Conservation (phyloP, 306 rosid genomes). For the Vigna mungo region DNA sequence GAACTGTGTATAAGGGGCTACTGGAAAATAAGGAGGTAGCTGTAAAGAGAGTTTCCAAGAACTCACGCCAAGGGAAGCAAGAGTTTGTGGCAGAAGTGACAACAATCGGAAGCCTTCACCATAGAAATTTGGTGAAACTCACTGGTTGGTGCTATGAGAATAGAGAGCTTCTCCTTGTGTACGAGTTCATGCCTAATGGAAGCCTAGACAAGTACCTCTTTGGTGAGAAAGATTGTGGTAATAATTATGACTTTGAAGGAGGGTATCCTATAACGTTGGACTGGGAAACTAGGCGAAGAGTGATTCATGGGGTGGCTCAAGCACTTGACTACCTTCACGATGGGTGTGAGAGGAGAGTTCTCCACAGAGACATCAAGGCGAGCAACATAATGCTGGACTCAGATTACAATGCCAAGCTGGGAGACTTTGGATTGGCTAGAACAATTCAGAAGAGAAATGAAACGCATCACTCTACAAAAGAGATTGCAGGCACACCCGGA, state of each 20-base stretch:
- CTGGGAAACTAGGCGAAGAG: conserved; percentile 62
- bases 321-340: conserved; percentile 81
- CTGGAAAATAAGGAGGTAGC: conserved; percentile 65
- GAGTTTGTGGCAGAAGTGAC: conserved; percentile 87
- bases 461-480: conserved; percentile 76
- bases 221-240: background rate
- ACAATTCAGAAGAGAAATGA: conserved; percentile 58
- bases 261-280: conserved; percentile 26
- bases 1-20: conserved; percentile 74
- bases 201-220: conserved; percentile 75
- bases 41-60: conserved; percentile 68
- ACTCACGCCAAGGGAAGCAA: conserved; percentile 81
- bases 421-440: conserved; percentile 83
- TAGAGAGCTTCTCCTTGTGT: conserved; percentile 74
- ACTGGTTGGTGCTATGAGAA: conserved; percentile 88
- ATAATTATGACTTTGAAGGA: background rate
- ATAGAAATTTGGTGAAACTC: conserved; percentile 74
- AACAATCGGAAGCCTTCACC: conserved; percentile 79
- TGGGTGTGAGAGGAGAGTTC: conserved; percentile 69
- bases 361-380: conserved; percentile 81
- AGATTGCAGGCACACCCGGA: conserved; percentile 83
- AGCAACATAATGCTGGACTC: conserved; percentile 83
- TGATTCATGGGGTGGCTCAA: conserved; percentile 69
- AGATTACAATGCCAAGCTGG: conserved; percentile 60
- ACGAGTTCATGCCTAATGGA: conserved; percentile 83